Conservation (phyloP, 2,329 filamentous ascomycete genomes). For the Trichoderma koningii region DNA sequence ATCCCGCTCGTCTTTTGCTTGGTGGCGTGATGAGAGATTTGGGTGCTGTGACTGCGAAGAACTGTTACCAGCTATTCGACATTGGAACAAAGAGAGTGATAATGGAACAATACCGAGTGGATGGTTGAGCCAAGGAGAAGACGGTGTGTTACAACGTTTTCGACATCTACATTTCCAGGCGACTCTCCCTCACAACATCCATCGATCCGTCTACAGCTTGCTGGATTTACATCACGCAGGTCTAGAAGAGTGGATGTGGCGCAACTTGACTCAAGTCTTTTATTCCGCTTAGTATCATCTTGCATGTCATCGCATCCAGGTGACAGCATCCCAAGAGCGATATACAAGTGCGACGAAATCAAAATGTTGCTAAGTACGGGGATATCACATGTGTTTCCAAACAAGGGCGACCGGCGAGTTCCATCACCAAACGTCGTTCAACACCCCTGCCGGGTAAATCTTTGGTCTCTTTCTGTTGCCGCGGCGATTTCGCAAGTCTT, state of each 20-base stretch:
- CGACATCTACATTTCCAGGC: not conserved
- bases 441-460: not conserved
- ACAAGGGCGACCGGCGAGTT: not conserved
- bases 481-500: not conserved
- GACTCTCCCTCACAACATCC: not conserved
- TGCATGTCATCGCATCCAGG: not conserved
- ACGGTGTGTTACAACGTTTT: too few relatives aligned
- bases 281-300: conserved; percentile 4
- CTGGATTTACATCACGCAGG: not conserved
- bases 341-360: not conserved
- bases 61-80: not conserved
- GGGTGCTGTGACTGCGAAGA: conserved; percentile 2
- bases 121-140: not conserved
- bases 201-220: not conserved
- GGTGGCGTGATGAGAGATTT: conserved; percentile 12
- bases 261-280: not conserved
- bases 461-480: not conserved
- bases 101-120: not conserved
- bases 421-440: not conserved
- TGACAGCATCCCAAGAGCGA: not conserved
- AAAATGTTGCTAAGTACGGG: conserved; percentile 16
- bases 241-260: not conserved
- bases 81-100: not conserved
- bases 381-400: conserved; percentile 21
- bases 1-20: not conserved